Evolutionary conservation across 2,329 filamentous ascomycete genomes (phyloP).

Genomic region (Alternaria arborescens): DNA sequence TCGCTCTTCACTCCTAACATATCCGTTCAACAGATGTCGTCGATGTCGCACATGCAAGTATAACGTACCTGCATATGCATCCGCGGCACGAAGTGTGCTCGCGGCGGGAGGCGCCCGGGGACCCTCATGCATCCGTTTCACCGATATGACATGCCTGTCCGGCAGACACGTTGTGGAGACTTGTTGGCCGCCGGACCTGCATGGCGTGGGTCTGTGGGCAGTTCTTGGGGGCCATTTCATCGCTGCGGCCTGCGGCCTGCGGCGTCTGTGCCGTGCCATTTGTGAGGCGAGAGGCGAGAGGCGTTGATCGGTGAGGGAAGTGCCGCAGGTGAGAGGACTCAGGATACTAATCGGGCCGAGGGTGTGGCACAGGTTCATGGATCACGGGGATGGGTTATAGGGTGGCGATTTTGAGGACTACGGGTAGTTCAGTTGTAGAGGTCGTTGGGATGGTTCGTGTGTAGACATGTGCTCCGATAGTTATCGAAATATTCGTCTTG

Average conservation of each 20-base stretch:
- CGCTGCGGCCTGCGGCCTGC: background rate
- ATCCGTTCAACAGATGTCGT: background rate
- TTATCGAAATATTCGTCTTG: too few relatives aligned
- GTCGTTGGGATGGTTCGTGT: fast-evolving
- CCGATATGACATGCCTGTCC: background rate
- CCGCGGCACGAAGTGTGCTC: background rate
- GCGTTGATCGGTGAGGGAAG: background rate
- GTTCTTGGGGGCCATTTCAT: background rate
- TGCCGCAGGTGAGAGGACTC: background rate
- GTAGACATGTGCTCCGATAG: too few relatives aligned
- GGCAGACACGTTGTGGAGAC: background rate
- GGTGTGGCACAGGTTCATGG: background rate
- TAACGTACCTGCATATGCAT: background rate
- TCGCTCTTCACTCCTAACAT: background rate
- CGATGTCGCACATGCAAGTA: background rate
- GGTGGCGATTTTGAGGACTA: too few relatives aligned
- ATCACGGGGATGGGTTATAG: background rate
- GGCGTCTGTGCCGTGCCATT: background rate
- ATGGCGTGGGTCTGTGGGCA: background rate
- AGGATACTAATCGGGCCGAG: background rate
- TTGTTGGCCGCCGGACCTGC: background rate
- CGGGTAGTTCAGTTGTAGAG: fast-evolving
- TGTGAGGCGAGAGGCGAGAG: background rate
- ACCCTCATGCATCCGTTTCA: background rate
- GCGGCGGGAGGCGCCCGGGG: background rate